Base-by-base conservation (phyloP, 2,329 filamentous ascomycete genomes). In the Whalleya microplaca region DNA sequence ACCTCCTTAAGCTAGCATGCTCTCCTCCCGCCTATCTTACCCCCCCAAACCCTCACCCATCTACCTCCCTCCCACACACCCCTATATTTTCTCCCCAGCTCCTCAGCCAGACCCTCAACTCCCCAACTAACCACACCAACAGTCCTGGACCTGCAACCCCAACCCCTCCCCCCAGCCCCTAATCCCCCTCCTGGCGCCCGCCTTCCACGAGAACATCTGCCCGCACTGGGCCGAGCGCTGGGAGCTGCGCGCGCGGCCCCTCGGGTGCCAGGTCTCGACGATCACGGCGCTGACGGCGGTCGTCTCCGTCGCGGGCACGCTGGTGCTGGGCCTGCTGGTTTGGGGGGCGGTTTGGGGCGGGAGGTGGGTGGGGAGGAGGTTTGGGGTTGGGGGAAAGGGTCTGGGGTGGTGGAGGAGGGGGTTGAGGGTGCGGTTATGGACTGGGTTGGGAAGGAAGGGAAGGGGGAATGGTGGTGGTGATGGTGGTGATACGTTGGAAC, bases 101-200 rank as follows among this genome's bases (percentile, higher is more conserved):
- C 6, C 6, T 12, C 32, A 16, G 10, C 32, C 32, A 37, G 3
- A 37, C 7, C 32, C 8, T 14, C 9, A 16, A 37, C 21, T 9
- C 16, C 45, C 58, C 61, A 23, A 47, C 29, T 29, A 47, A 57
- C 9, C 12, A 27, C 29, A 4, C 2, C 32, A 41, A 41, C 53
- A 83, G 81, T 80, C 81, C 3, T 80, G 77, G 69, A 77, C 79
- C 0, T 85, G 83, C 65, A 77, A 84, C 1, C 82, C 83, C 20
- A 84, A 84, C 58, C 69, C 73, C 16, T 68, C 78, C 54, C 52
- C 59, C 0, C 27, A 29, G n/a, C n/a, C n/a, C n/a, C n/a, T n/a
- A n/a, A 66, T 83, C 9, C 79, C 75, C 0, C 65, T 81, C 27
- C 71, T 85, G 16, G 81, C 81, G 2, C 83, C 82, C 1, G 76